A percentile compares a stretch with the other conserved stretches of the same genome.
These are phyloP conservation scores for Cytospora paraplurivora DNA, from an alignment of 2,329 filamentous ascomycete species.

Conservation along the genomic window DNA sequence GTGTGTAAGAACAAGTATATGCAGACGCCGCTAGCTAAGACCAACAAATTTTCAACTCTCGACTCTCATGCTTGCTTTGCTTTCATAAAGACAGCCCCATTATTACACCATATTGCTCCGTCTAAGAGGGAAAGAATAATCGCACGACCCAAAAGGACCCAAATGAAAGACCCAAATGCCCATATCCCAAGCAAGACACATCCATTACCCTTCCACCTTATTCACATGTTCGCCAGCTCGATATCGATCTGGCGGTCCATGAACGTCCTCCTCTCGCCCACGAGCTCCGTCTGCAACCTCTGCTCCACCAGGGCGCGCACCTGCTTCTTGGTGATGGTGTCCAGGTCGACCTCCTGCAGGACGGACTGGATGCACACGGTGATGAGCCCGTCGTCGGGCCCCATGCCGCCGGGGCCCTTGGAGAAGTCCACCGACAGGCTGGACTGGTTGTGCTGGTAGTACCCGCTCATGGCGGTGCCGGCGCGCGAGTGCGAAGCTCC, in stretches of 20 bases:
- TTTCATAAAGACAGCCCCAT: slow-evolving; percentile 5
- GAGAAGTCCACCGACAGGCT: slow-evolving; percentile 63
- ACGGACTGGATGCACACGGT: slow-evolving; percentile 82
- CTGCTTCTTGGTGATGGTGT: slow-evolving; percentile 99
- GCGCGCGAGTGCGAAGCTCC: slow-evolving; percentile 39
- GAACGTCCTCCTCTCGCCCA: slow-evolving; percentile 83
- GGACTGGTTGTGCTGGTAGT: slow-evolving; percentile 49
- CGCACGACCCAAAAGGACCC: neutral
- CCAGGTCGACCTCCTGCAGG: slow-evolving; percentile 84
- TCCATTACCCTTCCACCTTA: neutral
- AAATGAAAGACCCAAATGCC: neutral
- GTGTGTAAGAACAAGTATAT: slow-evolving; percentile 13
- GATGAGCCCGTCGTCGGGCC: slow-evolving; percentile 79
- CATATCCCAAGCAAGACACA: neutral
- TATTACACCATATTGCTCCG: slow-evolving; percentile 18
- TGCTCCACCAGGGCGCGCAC: slow-evolving; percentile 89
- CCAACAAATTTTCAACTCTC: slow-evolving; percentile 3
- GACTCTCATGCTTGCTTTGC: slow-evolving; percentile 19
- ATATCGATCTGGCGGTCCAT: slow-evolving; percentile 91
- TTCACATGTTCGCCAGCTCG: slow-evolving; percentile 93
- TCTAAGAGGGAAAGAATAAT: too few relatives aligned
- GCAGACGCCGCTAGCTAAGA: slow-evolving; percentile 23
- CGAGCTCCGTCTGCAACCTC: slow-evolving; percentile 84
- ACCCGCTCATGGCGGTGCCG: slow-evolving; percentile 50
- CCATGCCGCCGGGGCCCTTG: slow-evolving; percentile 51